Base-by-base conservation (phyloP, 2,329 filamentous ascomycete species). In the Paraconiothyrium brasiliense region DNA sequence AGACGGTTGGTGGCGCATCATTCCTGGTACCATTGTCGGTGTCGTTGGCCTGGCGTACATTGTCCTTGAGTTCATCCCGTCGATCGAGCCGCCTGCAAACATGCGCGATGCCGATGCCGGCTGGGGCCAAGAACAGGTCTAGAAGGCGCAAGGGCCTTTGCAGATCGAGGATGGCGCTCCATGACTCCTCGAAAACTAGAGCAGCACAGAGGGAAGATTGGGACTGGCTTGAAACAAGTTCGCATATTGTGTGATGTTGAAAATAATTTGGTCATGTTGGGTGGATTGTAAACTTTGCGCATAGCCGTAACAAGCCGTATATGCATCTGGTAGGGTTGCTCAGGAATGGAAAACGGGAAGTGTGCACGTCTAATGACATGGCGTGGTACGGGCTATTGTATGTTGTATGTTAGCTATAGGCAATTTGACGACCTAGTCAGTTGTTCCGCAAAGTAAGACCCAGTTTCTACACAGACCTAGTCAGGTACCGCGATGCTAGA, bases 21-120 rank as follows among this genome's bases (percentile, higher is more conserved):
- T 97, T 60, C 88, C 92, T 27, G 95, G 93, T 68, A 86, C 88
- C 55, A 84, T 96, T 70, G 85, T 98, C 68, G 93, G 90, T 55
- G 71, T 95, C 56, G 83, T 92, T 66, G 95, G 95, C 70, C 76
- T 97, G 63, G 90, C 78, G 64, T 99, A 98, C 82, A 75, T 80
- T 39, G 82, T 77, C 11, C 73, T 85, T 56, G 83, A 85, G 69
- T 85, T 80, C 69, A 79, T 84, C 52, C 83, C 83, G 2, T 82
- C 79, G 47, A 85, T 85, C 59, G 83, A 85, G 76, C 83, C 83
- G 22, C 83, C 83, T 47, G 83, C 83, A 61, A 85, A 85, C 71
- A 85, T 85, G 83, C 80, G 82, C 67, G 83, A 85, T 66, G 83
- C 83, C 43, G 83, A 85, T 67, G 81, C 80, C 46, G 82, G 83